phyloP scores from a whole-genome alignment of 139 green algal species.

The Chlamydomonas incerta region DNA sequence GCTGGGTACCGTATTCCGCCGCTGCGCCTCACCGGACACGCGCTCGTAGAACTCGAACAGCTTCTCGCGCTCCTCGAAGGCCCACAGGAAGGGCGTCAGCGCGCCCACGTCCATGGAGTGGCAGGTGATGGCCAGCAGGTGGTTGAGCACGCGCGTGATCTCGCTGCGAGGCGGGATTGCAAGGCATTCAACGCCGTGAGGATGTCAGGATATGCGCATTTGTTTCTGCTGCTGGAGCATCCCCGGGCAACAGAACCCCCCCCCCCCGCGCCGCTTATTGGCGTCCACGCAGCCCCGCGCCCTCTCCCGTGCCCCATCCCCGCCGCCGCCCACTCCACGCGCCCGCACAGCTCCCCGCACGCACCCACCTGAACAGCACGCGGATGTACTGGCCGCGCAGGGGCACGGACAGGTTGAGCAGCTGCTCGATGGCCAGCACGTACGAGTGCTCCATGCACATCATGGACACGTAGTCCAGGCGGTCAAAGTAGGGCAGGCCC shows the following conservation, averaged over 20 bases:
- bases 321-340: too few species aligned
- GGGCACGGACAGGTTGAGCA: constrained; percentile 63
- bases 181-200: too few species aligned
- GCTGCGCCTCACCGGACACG: constrained; percentile 53
- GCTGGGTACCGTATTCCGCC: too few species aligned
- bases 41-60: constrained; percentile 92
- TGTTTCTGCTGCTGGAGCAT: too few species aligned
- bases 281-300: too few species aligned
- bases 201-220: too few species aligned
- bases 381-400: constrained; percentile 86
- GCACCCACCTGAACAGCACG: constrained; percentile 71
- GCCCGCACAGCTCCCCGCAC: too few species aligned
- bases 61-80: constrained; percentile 91
- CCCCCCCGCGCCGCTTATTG: too few species aligned
- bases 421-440: constrained; percentile 84
- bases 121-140: constrained; percentile 80
- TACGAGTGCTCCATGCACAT: constrained; percentile 93
- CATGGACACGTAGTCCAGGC: constrained; percentile 92
- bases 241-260: too few species aligned
- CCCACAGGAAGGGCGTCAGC: constrained; percentile 89
- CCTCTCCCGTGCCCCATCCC: too few species aligned
- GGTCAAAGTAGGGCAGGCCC: constrained; percentile 89
- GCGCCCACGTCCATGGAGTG: constrained; percentile 83
- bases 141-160: constrained; percentile 89
- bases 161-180: too few species aligned